Evolutionary conservation across 1,139 yeast species (phyloP), one percentile per base, ranked within the genome.

Genomic region (Scheffersomyces illinoinensis): DNA sequence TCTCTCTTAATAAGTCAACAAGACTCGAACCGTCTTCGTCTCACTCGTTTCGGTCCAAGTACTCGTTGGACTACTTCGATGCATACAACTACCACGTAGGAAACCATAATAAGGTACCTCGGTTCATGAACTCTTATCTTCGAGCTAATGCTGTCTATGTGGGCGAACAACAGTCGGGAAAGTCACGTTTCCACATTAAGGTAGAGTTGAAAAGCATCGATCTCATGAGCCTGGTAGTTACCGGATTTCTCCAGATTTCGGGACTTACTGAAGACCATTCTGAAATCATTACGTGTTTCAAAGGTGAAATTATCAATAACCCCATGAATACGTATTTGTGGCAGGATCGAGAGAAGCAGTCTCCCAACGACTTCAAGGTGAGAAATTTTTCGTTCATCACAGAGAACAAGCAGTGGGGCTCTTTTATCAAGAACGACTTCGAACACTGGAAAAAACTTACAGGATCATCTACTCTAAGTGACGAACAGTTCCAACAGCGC

Each of bases 361-460:
- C 58, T 46, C 64, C 67, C 8, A 56, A 58, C 49, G 71, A 69
- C 82, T 50, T 85, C 82, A 64, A 74, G 70, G 57, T 68, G 53
- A 70, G 69, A 54, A 66, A 66, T 33, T 80, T 75, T 63, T 74
- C 80, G 50, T 81, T 81, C 59, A 64, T 75, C 47, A 79, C 85
- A 0, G 83, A 79, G 57, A 77, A 80, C 62, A 69, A 66, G 50
- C 63, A 64, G 26, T 86, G 93, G 93, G 89, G 87, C 5, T 82
- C 96, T 1, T 78, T 76, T 52, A 85, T 84, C 57, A 82, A 84
- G 58, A 89, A 88, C 60, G 98, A 93, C 74, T 74, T 91, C 55
- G 91, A 87, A 62, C 97, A 93, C 74, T 93, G 98, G 98, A 83
- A 87, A 55, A 85, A 90, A 66, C 88, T 93, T 66, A 87, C 88